A percentile compares a stretch with the other conserved stretches of the same genome.
Conservation (phyloP, 2,329 filamentous ascomycete species). For the Fusarium sp. region DNA sequence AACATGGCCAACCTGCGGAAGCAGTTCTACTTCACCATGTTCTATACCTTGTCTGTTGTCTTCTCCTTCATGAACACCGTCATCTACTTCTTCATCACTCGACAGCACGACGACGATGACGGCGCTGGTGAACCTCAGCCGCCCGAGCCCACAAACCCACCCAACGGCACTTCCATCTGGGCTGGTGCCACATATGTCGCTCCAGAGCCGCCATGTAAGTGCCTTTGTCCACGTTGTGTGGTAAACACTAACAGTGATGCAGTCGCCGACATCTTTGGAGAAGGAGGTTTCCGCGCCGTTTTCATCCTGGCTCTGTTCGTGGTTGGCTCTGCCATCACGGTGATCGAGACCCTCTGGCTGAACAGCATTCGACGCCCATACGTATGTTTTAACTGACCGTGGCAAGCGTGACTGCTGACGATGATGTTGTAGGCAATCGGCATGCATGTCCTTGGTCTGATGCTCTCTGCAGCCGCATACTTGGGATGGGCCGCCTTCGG, state of each 20-base stretch:
- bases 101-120: constrained; percentile 48
- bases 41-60: constrained; percentile 63
- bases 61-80: constrained; percentile 66
- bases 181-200: constrained; percentile 6
- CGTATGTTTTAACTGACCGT: constrained; percentile 53
- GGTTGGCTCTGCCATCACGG: constrained; percentile 60
- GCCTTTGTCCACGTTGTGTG: constrained; percentile 13
- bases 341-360: constrained; percentile 63
- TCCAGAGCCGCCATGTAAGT: constrained; percentile 42
- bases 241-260: constrained; percentile 33
- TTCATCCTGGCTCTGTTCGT: constrained; percentile 64
- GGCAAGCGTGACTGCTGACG: constrained; percentile 3
- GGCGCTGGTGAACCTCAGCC: constrained; percentile 19
- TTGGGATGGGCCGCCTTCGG: constrained; percentile 67
- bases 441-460: constrained; percentile 60
- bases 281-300: constrained; percentile 65
- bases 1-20: constrained; percentile 59
- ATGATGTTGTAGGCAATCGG: constrained; percentile 59
- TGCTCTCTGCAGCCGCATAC: constrained; percentile 61
- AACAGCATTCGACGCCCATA: constrained; percentile 69
- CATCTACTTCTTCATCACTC: constrained; percentile 65
- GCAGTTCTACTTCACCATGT: constrained; percentile 66
- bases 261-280: constrained; percentile 66
- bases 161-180: constrained; percentile 32
- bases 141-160: background rate